Conservation (phyloP, 345 rosid species). For the Geranium brycei region DNA sequence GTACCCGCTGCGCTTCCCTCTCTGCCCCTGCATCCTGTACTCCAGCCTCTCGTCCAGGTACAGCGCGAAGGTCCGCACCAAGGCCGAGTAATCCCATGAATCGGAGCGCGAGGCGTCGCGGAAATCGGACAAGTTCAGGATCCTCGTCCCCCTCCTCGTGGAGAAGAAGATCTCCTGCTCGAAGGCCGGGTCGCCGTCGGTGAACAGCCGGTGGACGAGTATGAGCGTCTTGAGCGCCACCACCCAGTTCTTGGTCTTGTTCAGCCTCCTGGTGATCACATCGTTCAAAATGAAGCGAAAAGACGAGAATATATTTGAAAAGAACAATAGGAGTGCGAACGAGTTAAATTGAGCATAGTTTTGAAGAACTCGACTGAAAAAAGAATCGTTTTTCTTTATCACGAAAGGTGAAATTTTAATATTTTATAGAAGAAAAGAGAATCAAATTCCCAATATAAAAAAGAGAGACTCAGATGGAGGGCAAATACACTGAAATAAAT, state of each 20-base stretch:
- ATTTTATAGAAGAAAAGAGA: too few species aligned
- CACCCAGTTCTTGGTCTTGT: slow-evolving; percentile 82
- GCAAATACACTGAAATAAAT: too few species aligned
- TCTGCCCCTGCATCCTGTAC: slow-evolving; percentile 27
- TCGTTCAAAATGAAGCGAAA: too few species aligned
- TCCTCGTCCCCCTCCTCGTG: slow-evolving; percentile 58
- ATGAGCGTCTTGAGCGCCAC: slow-evolving; percentile 72
- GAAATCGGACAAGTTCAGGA: slow-evolving; percentile 77
- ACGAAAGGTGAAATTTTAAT: too few species aligned
- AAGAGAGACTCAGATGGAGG: too few species aligned
- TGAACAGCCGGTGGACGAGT: slow-evolving; percentile 58
- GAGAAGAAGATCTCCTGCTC: slow-evolving; percentile 72
- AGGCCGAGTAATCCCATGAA: slow-evolving; percentile 79
- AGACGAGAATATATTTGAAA: too few species aligned
- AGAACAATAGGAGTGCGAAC: too few species aligned
- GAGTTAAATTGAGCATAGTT: too few species aligned
- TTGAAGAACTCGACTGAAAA: too few species aligned
- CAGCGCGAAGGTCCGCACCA: slow-evolving; percentile 57
- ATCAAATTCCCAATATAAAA: too few species aligned
- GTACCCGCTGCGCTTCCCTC: slow-evolving; percentile 26
- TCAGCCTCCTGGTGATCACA: slow-evolving; percentile 49
- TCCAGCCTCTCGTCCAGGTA: slow-evolving; percentile 79
- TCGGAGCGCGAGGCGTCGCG: slow-evolving; percentile 68
- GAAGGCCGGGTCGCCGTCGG: slow-evolving; percentile 56
- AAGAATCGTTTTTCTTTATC: too few species aligned